These are phyloP conservation scores for Graphilbum fragrans DNA, from an alignment of 2,329 filamentous ascomycete genomes.

Conservation along the genomic window DNA sequence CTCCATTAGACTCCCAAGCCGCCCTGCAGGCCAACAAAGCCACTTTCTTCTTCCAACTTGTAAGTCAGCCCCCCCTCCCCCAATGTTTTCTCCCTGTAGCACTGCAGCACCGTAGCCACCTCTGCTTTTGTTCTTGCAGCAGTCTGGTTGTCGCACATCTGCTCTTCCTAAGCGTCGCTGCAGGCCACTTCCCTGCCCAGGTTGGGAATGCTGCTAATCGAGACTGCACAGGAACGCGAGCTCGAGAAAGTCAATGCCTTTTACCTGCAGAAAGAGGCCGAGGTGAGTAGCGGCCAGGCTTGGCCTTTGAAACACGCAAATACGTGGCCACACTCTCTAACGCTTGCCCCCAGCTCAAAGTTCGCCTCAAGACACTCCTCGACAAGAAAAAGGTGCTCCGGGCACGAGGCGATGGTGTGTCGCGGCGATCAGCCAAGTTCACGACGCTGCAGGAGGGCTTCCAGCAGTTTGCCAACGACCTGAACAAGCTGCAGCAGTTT, in stretches of 20 bases:
- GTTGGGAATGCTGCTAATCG: slow-evolving; percentile 24
- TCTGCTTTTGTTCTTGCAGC: no score
- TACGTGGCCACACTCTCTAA: no score
- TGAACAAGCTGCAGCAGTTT: slow-evolving; percentile 97
- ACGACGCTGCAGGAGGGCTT: slow-evolving; percentile 93
- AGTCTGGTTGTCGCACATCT: no score
- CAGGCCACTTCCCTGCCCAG: no score
- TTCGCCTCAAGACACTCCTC: slow-evolving; percentile 79
- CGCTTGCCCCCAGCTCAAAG: slow-evolving; percentile 56
- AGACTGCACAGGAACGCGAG: slow-evolving; percentile 68
- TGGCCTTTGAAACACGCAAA: no score
- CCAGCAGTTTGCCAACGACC: slow-evolving; percentile 89
- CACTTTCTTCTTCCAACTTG: slow-evolving; percentile 95
- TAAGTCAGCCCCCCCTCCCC: slow-evolving; percentile 31
- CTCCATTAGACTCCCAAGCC: slow-evolving; percentile 62
- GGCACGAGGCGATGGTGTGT: slow-evolving; percentile 61
- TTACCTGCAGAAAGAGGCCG: slow-evolving; percentile 94
- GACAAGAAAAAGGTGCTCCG: slow-evolving; percentile 93
- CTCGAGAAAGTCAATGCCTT: slow-evolving; percentile 97
- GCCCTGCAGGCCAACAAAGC: slow-evolving; percentile 94
- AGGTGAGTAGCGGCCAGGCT: slow-evolving; percentile 54
- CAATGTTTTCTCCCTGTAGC: neutral
- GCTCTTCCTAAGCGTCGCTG: no score
- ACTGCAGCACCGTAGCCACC: no score
- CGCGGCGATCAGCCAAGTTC: slow-evolving; percentile 84